Percentiles rank a stretch among this genome's conserved stretches.
These are phyloP conservation scores for Dryas drummondii DNA, from an alignment of 306 rosid genomes.

Conservation along the genomic window DNA sequence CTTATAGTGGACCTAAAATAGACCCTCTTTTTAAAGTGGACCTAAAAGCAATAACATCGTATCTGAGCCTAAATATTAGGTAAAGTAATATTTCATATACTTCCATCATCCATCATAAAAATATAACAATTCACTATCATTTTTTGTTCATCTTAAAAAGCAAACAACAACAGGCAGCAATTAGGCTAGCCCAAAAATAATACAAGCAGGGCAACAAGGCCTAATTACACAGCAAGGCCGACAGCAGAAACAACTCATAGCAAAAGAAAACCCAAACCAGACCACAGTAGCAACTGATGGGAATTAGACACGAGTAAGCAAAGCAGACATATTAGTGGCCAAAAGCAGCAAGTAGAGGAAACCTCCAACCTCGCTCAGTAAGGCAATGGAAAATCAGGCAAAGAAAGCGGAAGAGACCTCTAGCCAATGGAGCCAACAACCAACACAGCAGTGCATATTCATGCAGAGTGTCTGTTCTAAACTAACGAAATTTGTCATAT, in stretches of 20 bases:
- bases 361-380: neutral
- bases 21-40: no score
- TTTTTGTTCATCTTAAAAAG: no score
- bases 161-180: neutral
- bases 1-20: no score
- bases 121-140: no score
- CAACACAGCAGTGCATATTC: neutral
- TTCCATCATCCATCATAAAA: no score
- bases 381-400: neutral
- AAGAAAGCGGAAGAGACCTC: neutral
- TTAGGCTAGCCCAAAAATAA: neutral
- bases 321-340: neutral
- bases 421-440: neutral
- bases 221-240: neutral
- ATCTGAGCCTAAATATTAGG: no score
- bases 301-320: neutral
- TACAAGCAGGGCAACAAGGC: neutral
- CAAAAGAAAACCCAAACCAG: no score
- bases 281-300: neutral
- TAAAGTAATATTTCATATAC: no score
- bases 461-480: neutral
- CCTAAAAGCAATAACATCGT: no score
- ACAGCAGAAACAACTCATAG: neutral
- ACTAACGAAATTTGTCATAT: neutral
- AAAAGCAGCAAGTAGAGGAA: neutral